Base-by-base conservation (phyloP, 306 rosid genomes). In the Dalbergia oliveri region DNA sequence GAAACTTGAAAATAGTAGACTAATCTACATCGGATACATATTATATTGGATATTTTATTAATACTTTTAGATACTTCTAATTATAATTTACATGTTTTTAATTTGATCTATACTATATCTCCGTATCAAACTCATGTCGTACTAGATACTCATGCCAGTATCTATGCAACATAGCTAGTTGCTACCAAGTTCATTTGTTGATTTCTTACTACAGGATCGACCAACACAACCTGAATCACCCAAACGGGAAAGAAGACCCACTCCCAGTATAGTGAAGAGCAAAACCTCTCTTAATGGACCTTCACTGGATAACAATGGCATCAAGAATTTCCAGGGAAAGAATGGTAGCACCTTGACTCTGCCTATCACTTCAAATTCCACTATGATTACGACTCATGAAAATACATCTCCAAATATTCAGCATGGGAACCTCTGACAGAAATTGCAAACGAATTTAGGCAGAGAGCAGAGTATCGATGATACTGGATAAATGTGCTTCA, bases 371-470 rank as follows among this genome's bases (percentile, higher is more conserved):
- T 77, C 91, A 76, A 84, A 71, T 68, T 80, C 91, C 73, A 70
- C 68, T 83, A 73, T 34, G 12, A 47, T 67, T 45, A 3, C 74
- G 16, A 21, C 86, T 81, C 91, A 65, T 44, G 96, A 95, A 90
- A 94, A 93, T 70, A 79, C 78, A 44, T 89, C 97, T 49, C 99
- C 99, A 81, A 93, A 92, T 73, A 89, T 94, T 88, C 93, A 84
- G 82, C 75, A n/a, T 79, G 65, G 80, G 66, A 83, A 67, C 54
- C 74, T 62, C n/a, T 72, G 53, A 64, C 49, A 77, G 71, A 67
- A 63, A 26, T 26, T 66, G 35, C 80, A 76, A 72, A 47, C 69
- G 41, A 37, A 34, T 39, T 65, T 12, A 58, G 49, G 57, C 61
- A 69, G 81, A 70, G 6, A 80, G 62, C 67, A 66, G 49, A 53